Base-by-base conservation (phyloP, 2,329 filamentous ascomycete species). In the Alternaria ethzedia region DNA sequence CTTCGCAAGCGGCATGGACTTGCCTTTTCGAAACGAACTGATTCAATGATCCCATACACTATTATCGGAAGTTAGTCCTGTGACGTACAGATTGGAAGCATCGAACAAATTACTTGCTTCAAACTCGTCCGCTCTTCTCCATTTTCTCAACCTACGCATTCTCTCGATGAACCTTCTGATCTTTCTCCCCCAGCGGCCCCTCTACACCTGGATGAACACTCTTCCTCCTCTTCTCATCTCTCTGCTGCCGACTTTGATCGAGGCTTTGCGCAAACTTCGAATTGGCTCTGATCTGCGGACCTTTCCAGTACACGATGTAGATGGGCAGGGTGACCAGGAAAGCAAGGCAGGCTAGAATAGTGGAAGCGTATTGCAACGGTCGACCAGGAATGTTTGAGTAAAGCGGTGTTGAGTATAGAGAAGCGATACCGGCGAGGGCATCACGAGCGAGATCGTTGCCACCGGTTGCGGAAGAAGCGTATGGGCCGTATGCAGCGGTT, bases 371-470 rank as follows among this genome's bases (percentile, higher is more conserved):
- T 57, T 86, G 82, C 3, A 89, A 80, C 52, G 84, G 83, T 6
- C 81, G 68, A 5, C 71, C 71, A 9, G 75, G 70, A 9, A 78
- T 74, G 23, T 77, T 77, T 6, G 67, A 67, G 61, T 78, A 76
- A 41, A 75, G 68, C 0, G 90, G 90, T 0, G 86, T 86, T 0
- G 90, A 88, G 13, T 89, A 90, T 54, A 92, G 83, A 0, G 90
- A 91, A 2, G 92, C 86, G 9, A 92, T 84, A 78, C 91, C 91
- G 2, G 91, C 91, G 0, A 93, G 81, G 78, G 93, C 89, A 73
- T 93, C 91, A 68, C 91, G 86, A 3, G 90, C 86, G 81, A 90
- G 92, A 2, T 90, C 91, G 66, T 93, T 93, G 20, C 91, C 91
- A 44, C 91, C 91, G 0, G 91, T 93, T 1, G 91, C 91, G 0